Percentiles rank a stretch among this genome's conserved stretches.
These are phyloP conservation scores for Nicotiana obtusifolia DNA, from an alignment of 257 asterid species.

Conservation along the genomic window DNA sequence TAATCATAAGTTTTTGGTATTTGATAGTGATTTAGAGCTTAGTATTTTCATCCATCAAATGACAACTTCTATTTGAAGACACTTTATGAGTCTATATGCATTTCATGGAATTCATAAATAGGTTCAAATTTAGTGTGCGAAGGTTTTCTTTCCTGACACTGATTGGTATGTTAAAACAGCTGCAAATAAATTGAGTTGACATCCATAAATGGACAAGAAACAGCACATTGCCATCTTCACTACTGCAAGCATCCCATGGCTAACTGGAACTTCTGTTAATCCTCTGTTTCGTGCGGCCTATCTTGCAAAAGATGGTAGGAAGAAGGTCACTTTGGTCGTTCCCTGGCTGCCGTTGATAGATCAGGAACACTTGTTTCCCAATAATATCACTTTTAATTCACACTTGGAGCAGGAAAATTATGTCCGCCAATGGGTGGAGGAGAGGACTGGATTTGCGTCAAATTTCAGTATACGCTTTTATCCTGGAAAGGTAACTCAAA, in stretches of 20 bases:
- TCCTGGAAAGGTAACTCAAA: constrained; percentile 68
- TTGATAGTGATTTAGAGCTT: background rate
- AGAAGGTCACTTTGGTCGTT: constrained; percentile 74
- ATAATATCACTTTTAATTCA: constrained; percentile 59
- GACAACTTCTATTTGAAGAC: background rate
- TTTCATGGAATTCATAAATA: background rate
- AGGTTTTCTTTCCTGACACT: background rate
- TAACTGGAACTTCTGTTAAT: constrained; percentile 94
- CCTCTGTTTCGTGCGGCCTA: constrained; percentile 97
- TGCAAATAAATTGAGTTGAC: background rate
- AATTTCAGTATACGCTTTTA: constrained; percentile 56
- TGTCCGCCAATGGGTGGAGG: constrained; percentile 85
- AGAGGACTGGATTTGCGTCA: constrained; percentile 60
- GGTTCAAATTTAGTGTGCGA: background rate
- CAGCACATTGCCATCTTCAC: constrained; percentile 71
- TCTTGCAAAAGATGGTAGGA: constrained; percentile 60
- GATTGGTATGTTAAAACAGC: background rate
- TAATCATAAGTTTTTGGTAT: background rate
- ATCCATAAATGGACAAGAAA: constrained; percentile 24
- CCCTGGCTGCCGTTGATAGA: constrained; percentile 86
- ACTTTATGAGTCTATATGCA: background rate
- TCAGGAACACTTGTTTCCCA: constrained; percentile 74
- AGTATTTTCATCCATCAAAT: background rate
- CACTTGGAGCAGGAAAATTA: constrained; percentile 74
- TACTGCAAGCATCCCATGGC: constrained; percentile 99